Evolutionary conservation across 1,284 basidiomycete species (phyloP).

Genomic region (Mycosarcoma mackinlayi): DNA sequence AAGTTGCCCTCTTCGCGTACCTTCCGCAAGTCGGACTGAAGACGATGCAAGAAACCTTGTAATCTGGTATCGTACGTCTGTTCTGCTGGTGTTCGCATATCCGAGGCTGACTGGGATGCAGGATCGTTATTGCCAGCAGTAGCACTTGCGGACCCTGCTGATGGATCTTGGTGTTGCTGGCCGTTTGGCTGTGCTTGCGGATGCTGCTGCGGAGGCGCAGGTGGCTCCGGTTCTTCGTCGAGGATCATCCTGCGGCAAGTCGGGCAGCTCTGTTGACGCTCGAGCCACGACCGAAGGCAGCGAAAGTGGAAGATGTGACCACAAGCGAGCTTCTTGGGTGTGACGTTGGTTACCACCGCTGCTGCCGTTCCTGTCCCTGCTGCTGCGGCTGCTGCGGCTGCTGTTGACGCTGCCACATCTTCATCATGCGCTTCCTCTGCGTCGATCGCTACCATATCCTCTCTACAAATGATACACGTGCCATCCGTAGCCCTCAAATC

Average conservation of each 20-base stretch:
- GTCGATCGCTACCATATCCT: slow-evolving; percentile 78
- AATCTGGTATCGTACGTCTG: slow-evolving; percentile 25
- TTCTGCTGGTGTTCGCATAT: slow-evolving; percentile 18
- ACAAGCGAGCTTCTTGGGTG: slow-evolving; percentile 94
- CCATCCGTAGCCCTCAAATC: slow-evolving; percentile 87
- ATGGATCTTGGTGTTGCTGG: slow-evolving; percentile 3
- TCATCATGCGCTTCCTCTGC: background rate
- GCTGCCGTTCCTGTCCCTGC: background rate
- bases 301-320: slow-evolving; percentile 99
- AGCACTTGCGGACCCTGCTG: background rate
- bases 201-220: slow-evolving; percentile 29
- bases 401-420: background rate
- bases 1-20: slow-evolving; percentile 45
- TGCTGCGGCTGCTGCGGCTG: background rate
- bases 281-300: slow-evolving; percentile 95
- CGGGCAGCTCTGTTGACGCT: slow-evolving; percentile 89
- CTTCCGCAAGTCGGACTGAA: slow-evolving; percentile 48
- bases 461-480: slow-evolving; percentile 98
- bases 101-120: background rate
- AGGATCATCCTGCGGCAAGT: slow-evolving; percentile 94
- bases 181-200: slow-evolving; percentile 7
- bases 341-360: slow-evolving; percentile 75
- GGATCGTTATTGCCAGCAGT: background rate
- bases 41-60: slow-evolving; percentile 38
- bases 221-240: slow-evolving; percentile 69